Conservation (phyloP, 331 rosid genomes). For the Cydonia oblonga region DNA sequence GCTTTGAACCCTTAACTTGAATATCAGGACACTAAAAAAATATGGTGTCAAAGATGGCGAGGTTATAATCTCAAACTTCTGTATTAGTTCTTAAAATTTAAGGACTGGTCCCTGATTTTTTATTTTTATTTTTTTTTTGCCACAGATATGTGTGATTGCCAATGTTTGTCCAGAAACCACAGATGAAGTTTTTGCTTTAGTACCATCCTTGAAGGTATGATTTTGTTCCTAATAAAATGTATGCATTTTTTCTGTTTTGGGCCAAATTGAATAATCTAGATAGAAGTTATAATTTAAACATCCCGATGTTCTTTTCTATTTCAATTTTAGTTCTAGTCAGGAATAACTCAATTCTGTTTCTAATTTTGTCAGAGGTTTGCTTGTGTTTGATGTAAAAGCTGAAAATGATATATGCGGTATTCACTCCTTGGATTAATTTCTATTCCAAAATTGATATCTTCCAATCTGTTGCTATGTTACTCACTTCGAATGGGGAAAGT, state of each 20-base stretch:
- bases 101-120: constrained; percentile 11
- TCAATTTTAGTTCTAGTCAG: background rate
- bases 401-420: background rate
- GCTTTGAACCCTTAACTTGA: constrained; percentile 54
- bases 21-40: constrained; percentile 40
- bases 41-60: constrained; percentile 54
- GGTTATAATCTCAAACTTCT: constrained; percentile 37
- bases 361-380: background rate
- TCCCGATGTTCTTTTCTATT: background rate
- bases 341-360: background rate
- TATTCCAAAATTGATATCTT: background rate
- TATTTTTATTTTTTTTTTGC: background rate
- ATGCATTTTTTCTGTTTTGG: background rate
- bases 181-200: constrained; percentile 76
- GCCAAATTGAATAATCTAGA: too few species aligned
- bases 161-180: constrained; percentile 65
- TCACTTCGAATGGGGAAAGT: background rate
- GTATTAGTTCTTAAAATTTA: constrained; percentile 8
- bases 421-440: background rate
- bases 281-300: too few species aligned
- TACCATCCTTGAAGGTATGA: constrained; percentile 73
- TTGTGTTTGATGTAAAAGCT: too few species aligned
- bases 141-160: constrained; percentile 75
- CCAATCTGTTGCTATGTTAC: background rate
- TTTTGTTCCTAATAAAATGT: background rate